Percentiles rank a stretch among this genome's conserved stretches.
phyloP scores from a whole-genome alignment of 257 asterid genomes.

The Capsicum chinense region DNA sequence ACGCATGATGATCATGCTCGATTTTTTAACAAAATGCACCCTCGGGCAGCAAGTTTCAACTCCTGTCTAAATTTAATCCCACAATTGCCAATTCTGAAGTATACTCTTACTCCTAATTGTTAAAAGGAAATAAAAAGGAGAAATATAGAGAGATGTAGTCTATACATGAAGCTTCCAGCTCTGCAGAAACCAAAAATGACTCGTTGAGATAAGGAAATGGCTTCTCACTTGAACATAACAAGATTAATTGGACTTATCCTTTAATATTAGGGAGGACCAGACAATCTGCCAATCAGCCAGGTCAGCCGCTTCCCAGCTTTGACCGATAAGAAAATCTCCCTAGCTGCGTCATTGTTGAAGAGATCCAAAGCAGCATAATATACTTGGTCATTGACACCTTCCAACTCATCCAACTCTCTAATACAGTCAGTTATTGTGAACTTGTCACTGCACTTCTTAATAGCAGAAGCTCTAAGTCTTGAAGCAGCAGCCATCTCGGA shows the following conservation, averaged over 20 bases:
- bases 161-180: conserved; percentile 22
- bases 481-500: conserved; percentile 82
- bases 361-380: conserved; percentile 77
- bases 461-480: conserved; percentile 62
- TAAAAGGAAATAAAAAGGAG: not conserved
- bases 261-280: conserved; percentile 31
- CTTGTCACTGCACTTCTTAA: conserved; percentile 49
- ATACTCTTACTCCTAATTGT: not conserved
- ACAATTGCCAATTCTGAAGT: conserved; percentile 13
- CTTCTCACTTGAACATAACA: conserved; percentile 18
- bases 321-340: conserved; percentile 76
- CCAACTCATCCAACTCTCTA: conserved; percentile 64
- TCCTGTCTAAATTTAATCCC: conserved; percentile 9
- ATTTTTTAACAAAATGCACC: not conserved
- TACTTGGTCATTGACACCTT: conserved; percentile 58
- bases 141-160: not conserved
- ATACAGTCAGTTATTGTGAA: conserved; percentile 67
- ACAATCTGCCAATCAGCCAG: conserved; percentile 67
- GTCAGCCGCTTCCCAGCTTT: conserved; percentile 63
- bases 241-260: not conserved
- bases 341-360: conserved; percentile 58
- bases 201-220: not conserved
- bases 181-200: not conserved
- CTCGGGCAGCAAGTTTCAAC: not conserved
- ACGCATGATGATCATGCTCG: not conserved